Evolutionary conservation across 345 rosid species (phyloP), one percentile per base, ranked within the genome.

Genomic region (Turritis glabra): DNA sequence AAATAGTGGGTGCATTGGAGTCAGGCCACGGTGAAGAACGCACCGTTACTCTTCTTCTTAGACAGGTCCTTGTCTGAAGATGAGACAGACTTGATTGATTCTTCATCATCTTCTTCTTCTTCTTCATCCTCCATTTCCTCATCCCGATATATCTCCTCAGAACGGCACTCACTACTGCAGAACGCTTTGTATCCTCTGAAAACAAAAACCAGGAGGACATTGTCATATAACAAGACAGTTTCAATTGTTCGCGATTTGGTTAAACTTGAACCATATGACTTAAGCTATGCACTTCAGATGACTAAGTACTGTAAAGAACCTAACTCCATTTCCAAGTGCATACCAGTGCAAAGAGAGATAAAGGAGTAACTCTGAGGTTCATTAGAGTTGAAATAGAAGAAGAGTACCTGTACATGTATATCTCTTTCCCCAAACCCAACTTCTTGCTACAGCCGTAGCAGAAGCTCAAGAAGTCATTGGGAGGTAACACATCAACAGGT

Each of bases 121-220:
- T 71, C 58, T 8, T 43, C 54, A 47, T 72, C 52, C 38, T 84
- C 72, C 78, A 81, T 83, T 71, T 80, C 81, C 66, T 84, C 90
- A 43, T 86, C 97, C 1, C 57, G 56, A 72, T 72, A 73, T 60
- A 92, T 82, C 85, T 77, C 90, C 76, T 75, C 75, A 3, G 65
- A 54, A 6, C 97, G 93, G 66, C 99, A 96, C 62, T 79, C 78
- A 21, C 23, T 69, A 35, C 96, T 89, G 87, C 99, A 96, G 55
- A 96, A 96, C 10, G 95, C 89, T 83, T 85, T 92, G 84, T 85
- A 94, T 58, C 81, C 81, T 65, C 99, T 96, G 89, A 75, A 83
- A 73, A 64, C 60, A 33, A 58, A 51, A 72, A 73, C 22, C 55
- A 53, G 17, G 37, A 53, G 17, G 37, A 22, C 63, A 56, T 9